Evolutionary conservation across 163 green algal species (phyloP).

Genomic region (Scenedesmus sp.): DNA sequence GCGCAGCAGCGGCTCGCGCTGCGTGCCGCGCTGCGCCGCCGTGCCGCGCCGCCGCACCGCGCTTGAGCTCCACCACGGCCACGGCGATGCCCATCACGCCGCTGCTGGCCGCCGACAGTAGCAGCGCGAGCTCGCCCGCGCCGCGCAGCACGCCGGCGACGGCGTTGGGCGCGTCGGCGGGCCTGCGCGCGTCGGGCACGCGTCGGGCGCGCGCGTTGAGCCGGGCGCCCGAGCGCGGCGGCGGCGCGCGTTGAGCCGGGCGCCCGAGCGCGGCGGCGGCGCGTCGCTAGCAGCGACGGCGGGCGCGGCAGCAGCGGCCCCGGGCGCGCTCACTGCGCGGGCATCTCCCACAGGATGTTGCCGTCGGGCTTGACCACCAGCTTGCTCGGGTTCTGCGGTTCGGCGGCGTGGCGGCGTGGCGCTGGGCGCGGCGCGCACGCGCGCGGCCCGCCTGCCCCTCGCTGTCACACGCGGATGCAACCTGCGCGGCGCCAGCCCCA

Average conservation of each 20-base stretch:
- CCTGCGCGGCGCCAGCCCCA: too few species aligned
- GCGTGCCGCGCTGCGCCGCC: not conserved
- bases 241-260: too few species aligned
- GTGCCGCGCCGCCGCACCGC: too few species aligned
- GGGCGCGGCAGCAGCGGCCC: not conserved
- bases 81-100: conserved; percentile 42
- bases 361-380: conserved; percentile 48
- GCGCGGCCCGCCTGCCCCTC: too few species aligned
- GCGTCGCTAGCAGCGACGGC: not conserved
- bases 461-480: too few species aligned
- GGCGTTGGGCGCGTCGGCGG: too few species aligned
- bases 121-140: conserved; percentile 17
- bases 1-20: not conserved
- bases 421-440: too few species aligned
- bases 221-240: too few species aligned
- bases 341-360: conserved; percentile 51
- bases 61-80: conserved; percentile 36
- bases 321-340: conserved; percentile 37
- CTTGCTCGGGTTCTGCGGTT: conserved; percentile 41
- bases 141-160: not conserved
- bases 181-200: too few species aligned
- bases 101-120: conserved; percentile 35
- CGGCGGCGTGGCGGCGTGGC: not conserved
- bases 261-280: too few species aligned
- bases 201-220: too few species aligned